These are phyloP conservation scores for Fraxinus xanthoxyloides DNA, from an alignment of 305 asterid species.

Conservation along the genomic window DNA sequence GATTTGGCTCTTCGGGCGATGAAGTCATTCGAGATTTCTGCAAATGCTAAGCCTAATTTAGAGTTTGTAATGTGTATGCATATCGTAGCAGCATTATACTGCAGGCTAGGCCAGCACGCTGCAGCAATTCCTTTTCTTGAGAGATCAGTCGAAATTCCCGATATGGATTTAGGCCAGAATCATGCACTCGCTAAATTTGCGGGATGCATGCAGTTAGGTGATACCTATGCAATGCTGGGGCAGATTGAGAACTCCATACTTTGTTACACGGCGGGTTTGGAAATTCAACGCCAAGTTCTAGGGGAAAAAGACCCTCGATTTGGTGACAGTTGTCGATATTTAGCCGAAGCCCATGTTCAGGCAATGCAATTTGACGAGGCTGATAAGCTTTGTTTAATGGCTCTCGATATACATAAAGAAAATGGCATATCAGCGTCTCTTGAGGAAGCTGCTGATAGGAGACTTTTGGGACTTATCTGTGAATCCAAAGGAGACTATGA, in stretches of 20 bases:
- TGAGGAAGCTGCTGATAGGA: conserved; percentile 87
- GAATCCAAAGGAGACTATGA: conserved; percentile 85
- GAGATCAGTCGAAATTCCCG: conserved; percentile 68
- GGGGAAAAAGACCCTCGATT: conserved; percentile 77
- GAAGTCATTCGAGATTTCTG: conserved; percentile 53
- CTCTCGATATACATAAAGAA: conserved; percentile 66
- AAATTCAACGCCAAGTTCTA: conserved; percentile 77
- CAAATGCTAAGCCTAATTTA: conserved; percentile 42
- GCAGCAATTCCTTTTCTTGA: conserved; percentile 82
- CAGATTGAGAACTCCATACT: conserved; percentile 77
- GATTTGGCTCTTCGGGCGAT: conserved; percentile 70
- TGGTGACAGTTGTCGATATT: conserved; percentile 86
- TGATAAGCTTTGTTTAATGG: conserved; percentile 67
- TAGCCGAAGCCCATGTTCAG: conserved; percentile 95
- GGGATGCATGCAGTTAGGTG: conserved; percentile 97
- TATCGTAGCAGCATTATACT: conserved; percentile 62
- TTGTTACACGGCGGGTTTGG: conserved; percentile 74
- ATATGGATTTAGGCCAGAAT: conserved; percentile 67
- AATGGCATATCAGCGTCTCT: conserved; percentile 49
- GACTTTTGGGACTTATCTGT: conserved; percentile 76
- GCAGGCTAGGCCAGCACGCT: conserved; percentile 52
- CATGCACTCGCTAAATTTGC: conserved; percentile 94
- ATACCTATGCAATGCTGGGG: conserved; percentile 84
- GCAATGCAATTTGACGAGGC: conserved; percentile 91
- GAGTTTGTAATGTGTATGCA: conserved; percentile 88